phyloP scores from a whole-genome alignment of 495 filamentous ascomycete species.

The Aspergillus asperescens region DNA sequence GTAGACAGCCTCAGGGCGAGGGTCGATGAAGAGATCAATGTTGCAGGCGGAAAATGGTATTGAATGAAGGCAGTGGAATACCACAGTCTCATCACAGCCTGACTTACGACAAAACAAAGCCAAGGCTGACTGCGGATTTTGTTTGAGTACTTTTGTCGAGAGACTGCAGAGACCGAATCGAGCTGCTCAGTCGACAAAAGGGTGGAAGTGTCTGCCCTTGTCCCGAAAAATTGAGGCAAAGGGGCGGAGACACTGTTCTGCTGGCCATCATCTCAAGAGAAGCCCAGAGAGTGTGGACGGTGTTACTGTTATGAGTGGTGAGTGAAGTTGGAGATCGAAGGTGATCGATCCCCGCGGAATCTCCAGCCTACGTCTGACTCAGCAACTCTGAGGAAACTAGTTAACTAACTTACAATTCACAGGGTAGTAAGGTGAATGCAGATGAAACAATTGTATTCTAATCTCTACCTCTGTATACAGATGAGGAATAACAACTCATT shows the following conservation, averaged over 20 bases:
- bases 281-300: no score
- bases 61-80: background rate
- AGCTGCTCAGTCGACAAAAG: background rate
- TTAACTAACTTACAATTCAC: background rate
- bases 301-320: no score
- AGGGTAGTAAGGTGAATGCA: background rate
- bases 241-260: background rate
- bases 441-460: slow-evolving; percentile 16
- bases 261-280: background rate
- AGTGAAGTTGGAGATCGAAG: slow-evolving; percentile 24
- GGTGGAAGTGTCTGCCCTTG: background rate
- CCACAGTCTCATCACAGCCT: background rate
- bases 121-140: background rate
- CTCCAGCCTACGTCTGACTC: slow-evolving; percentile 27
- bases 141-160: background rate
- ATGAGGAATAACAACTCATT: slow-evolving; percentile 13
- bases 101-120: background rate
- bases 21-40: background rate
- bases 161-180: background rate
- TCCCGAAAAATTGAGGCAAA: background rate
- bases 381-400: slow-evolving; percentile 12
- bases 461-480: slow-evolving; percentile 18
- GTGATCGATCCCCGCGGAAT: slow-evolving; percentile 36
- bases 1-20: background rate
- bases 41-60: background rate